Conservation (phyloP, 768 basidiomycete species). For the Mycena polygramma region DNA sequence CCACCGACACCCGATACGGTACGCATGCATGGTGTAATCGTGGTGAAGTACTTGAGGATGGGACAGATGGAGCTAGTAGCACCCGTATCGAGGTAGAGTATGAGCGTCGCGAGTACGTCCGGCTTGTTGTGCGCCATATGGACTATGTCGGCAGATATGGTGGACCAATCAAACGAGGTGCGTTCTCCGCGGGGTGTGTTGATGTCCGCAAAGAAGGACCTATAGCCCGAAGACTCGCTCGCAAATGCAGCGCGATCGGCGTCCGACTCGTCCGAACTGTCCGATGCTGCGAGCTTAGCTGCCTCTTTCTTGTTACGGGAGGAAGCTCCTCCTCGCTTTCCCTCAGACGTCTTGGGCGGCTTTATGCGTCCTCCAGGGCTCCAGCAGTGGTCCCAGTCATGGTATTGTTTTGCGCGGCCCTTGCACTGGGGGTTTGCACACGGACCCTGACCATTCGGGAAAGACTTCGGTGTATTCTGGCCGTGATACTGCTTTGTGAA, state of each 20-base stretch:
- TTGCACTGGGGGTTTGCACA: conserved; percentile 25
- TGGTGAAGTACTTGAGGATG: conserved; percentile 5
- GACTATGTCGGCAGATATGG: no score
- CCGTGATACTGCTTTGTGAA: background rate
- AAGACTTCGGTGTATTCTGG: background rate
- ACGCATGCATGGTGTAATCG: conserved; percentile 9
- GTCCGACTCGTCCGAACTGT: conserved; percentile 1
- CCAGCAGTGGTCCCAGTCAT: conserved; percentile 22
- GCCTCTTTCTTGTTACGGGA: no score
- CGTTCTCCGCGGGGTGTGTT: no score
- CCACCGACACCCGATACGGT: conserved; percentile 7
- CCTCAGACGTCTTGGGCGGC: background rate
- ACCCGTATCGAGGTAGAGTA: conserved; percentile 10
- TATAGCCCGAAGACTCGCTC: no score
- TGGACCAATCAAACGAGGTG: no score
- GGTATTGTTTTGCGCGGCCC: conserved; percentile 15
- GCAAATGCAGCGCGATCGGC: background rate
- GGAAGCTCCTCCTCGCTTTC: background rate
- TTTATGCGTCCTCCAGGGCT: conserved; percentile 1
- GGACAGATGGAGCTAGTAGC: conserved; percentile 18
- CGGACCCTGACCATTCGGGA: conserved; percentile 9
- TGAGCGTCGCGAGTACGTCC: no score
- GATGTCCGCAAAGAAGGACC: background rate
- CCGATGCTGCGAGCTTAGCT: background rate
- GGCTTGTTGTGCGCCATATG: no score